Conservation (phyloP, 2,329 filamentous ascomycete species). For the Neonectria ditissima region DNA sequence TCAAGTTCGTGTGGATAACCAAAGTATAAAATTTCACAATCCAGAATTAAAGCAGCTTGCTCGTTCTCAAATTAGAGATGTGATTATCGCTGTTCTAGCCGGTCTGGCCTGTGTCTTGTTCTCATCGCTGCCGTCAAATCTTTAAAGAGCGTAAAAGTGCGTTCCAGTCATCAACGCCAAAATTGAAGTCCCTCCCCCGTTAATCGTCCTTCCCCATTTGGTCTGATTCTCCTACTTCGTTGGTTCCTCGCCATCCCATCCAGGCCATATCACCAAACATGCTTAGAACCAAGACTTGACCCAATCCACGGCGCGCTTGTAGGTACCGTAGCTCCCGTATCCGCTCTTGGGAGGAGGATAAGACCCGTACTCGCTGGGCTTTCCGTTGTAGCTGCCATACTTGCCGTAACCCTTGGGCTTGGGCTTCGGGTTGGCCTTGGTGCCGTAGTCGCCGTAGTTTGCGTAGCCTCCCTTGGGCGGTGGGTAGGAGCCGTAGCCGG, state of each 20-base stretch:
- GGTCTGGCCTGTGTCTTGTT: neutral
- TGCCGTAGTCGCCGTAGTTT: conserved; percentile 19
- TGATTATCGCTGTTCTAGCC: neutral
- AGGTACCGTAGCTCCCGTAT: conserved; percentile 22
- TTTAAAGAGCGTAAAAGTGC: conserved; percentile 2
- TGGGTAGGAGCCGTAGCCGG: conserved; percentile 20
- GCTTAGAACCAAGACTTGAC: conserved; percentile 5
- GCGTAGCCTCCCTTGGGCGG: conserved; percentile 21
- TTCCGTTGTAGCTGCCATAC: conserved; percentile 4
- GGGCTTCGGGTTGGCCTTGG: too few species aligned
- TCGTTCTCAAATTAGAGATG: neutral
- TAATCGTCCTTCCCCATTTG: neutral
- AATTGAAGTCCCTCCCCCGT: neutral
- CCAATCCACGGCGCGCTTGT: conserved; percentile 10
- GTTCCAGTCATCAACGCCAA: conserved; percentile 1
- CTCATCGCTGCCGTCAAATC: neutral
- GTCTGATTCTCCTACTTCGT: neutral
- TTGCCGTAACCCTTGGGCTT: conserved; percentile 28
- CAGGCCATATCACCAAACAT: neutral
- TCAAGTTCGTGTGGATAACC: too few species aligned
- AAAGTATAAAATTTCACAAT: neutral
- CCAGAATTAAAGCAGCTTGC: neutral
- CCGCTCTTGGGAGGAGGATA: conserved; percentile 10
- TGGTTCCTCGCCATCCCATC: too few species aligned
- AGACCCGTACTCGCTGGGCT: conserved; percentile 6